Conservation (phyloP, 345 rosid genomes). For the Microcos paniculata region DNA sequence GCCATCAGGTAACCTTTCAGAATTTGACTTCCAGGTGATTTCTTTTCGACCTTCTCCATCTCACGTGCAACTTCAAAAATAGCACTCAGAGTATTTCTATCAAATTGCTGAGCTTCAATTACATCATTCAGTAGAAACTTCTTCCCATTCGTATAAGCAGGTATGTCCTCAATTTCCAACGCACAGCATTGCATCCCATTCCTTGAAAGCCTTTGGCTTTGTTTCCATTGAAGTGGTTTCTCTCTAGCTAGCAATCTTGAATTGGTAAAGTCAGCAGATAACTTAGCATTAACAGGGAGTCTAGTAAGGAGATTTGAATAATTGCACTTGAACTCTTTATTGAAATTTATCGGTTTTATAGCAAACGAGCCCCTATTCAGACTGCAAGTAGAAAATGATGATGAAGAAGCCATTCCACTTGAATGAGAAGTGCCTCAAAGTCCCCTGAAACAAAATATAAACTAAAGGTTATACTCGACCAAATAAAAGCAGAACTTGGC, state of each 20-base stretch:
- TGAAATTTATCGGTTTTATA: constrained; percentile 18
- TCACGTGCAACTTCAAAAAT: constrained; percentile 80
- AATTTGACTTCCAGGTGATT: constrained; percentile 68
- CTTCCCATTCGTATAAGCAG: constrained; percentile 32
- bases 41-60: constrained; percentile 81
- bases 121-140: constrained; percentile 81
- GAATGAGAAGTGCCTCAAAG: neutral
- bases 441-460: constrained; percentile 5
- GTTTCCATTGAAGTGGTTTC: constrained; percentile 27
- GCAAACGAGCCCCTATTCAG: constrained; percentile 19
- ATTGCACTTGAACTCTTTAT: constrained; percentile 23
- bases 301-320: constrained; percentile 14
- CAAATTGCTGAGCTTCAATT: constrained; percentile 93
- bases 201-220: constrained; percentile 8
- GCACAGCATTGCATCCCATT: constrained; percentile 39
- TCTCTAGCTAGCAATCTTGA: constrained; percentile 23
- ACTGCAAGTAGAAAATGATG: constrained; percentile 27
- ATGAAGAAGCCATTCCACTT: constrained; percentile 33
- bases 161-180: constrained; percentile 30
- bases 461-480: neutral
- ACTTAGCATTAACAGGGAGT: constrained; percentile 18
- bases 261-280: constrained; percentile 17
- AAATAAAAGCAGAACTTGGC: neutral
- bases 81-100: constrained; percentile 67
- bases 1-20: constrained; percentile 94